phyloP scores from a whole-genome alignment of 441 rosid species.

The Melastoma candidum region DNA sequence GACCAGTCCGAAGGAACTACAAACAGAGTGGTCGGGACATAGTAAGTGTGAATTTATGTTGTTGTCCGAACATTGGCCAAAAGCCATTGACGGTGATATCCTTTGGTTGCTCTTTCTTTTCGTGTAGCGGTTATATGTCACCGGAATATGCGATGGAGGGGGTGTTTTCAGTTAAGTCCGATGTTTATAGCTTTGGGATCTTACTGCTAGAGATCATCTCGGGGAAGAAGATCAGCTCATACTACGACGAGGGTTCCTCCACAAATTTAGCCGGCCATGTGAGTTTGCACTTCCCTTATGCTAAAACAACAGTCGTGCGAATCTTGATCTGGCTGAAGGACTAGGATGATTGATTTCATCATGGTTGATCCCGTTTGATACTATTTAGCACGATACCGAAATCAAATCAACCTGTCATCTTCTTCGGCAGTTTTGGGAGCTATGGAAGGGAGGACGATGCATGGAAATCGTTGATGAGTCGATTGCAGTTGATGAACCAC shows the following conservation, averaged over 20 bases:
- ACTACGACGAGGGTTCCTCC: background rate
- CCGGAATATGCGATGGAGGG: slow-evolving; percentile 3
- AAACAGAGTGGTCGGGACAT: no score
- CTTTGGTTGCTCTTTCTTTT: background rate
- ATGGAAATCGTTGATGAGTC: no score
- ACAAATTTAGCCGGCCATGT: slow-evolving; percentile 4
- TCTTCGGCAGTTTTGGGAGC: slow-evolving; percentile 1
- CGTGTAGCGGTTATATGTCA: background rate
- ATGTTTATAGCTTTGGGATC: slow-evolving; percentile 6
- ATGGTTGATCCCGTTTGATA: no score
- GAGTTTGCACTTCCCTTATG: no score
- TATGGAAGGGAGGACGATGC: background rate
- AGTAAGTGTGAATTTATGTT: no score
- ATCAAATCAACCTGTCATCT: background rate
- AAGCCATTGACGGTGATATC: no score
- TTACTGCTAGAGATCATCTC: slow-evolving; percentile 1
- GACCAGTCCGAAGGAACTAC: no score
- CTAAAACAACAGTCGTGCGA: no score
- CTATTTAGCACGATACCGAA: background rate
- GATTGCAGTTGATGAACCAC: no score
- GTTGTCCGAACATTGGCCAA: no score
- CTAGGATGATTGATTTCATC: no score
- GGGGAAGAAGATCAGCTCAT: background rate
- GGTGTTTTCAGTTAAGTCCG: slow-evolving; percentile 3
- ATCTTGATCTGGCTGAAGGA: no score